Evolutionary conservation across 1,139 yeast species (phyloP).

Genomic region (Trichomonascaceae sp.): DNA sequence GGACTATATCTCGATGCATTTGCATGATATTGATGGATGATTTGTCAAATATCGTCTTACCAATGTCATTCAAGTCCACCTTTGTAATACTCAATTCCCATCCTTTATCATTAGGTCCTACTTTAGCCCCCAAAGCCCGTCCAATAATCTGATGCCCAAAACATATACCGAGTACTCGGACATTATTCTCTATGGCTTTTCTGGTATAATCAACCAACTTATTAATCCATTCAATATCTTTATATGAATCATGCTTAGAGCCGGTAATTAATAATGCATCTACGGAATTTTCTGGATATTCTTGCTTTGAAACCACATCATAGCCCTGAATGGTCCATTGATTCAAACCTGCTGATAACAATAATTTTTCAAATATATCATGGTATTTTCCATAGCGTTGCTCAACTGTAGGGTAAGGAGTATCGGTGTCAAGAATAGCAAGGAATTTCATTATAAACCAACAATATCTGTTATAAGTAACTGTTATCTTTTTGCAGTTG

Average conservation of each 20-base stretch:
- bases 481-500: background rate
- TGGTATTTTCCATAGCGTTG: conserved; percentile 33
- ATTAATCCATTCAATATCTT: conserved; percentile 49
- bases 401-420: conserved; percentile 23
- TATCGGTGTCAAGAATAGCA: conserved; percentile 31
- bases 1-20: conserved; percentile 67
- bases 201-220: conserved; percentile 39
- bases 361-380: conserved; percentile 28
- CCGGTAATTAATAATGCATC: conserved; percentile 58
- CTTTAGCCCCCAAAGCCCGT: conserved; percentile 55
- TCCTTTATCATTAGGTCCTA: conserved; percentile 53
- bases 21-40: conserved; percentile 46
- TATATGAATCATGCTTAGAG: conserved; percentile 55
- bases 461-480: too few relatives aligned
- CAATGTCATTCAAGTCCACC: conserved; percentile 41
- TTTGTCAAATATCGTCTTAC: conserved; percentile 30
- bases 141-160: conserved; percentile 83
- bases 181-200: conserved; percentile 17
- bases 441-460: conserved; percentile 6
- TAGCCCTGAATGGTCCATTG: conserved; percentile 35
- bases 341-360: conserved; percentile 26
- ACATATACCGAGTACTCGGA: conserved; percentile 50
- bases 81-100: conserved; percentile 68
- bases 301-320: conserved; percentile 39
- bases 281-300: conserved; percentile 37